Evolutionary conservation across 2,329 filamentous ascomycete species (phyloP).

Genomic region (Didymella lethalis): DNA sequence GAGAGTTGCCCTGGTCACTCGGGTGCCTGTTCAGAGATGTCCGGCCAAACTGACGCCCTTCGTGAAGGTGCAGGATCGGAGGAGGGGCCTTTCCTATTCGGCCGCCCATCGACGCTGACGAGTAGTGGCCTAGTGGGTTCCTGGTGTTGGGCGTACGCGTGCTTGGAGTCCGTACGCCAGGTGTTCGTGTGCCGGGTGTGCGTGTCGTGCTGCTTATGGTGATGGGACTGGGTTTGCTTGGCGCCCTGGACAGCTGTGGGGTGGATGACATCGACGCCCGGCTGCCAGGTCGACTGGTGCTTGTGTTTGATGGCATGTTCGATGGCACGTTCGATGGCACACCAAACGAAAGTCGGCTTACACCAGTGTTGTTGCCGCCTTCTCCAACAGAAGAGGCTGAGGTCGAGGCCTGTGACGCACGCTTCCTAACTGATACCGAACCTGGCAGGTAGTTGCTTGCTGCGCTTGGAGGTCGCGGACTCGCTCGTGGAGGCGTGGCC

Average conservation of each 20-base stretch:
- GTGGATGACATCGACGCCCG: constrained; percentile 60
- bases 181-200: constrained; percentile 59
- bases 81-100: constrained; percentile 49
- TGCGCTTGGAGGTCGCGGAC: constrained; percentile 70
- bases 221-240: constrained; percentile 56
- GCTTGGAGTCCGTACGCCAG: constrained; percentile 63
- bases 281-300: constrained; percentile 72
- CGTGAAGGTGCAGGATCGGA: constrained; percentile 60
- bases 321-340: constrained; percentile 37
- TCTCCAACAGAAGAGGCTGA: constrained; percentile 44
- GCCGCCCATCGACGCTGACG: constrained; percentile 56
- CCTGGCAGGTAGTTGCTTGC: constrained; percentile 60
- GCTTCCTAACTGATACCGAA: constrained; percentile 70
- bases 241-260: constrained; percentile 17
- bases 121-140: constrained; percentile 68
- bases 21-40: constrained; percentile 73
- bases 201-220: constrained; percentile 71
- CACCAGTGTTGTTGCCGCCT: constrained; percentile 38
- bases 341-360: constrained; percentile 62
- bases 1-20: constrained; percentile 44
- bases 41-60: constrained; percentile 42
- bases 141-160: constrained; percentile 61
- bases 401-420: constrained; percentile 64
- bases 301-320: constrained; percentile 19
- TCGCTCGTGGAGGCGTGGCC: constrained; percentile 78